These are phyloP conservation scores for Kwoniella botswanensis DNA, from an alignment of 768 basidiomycete species.

Conservation along the genomic window DNA sequence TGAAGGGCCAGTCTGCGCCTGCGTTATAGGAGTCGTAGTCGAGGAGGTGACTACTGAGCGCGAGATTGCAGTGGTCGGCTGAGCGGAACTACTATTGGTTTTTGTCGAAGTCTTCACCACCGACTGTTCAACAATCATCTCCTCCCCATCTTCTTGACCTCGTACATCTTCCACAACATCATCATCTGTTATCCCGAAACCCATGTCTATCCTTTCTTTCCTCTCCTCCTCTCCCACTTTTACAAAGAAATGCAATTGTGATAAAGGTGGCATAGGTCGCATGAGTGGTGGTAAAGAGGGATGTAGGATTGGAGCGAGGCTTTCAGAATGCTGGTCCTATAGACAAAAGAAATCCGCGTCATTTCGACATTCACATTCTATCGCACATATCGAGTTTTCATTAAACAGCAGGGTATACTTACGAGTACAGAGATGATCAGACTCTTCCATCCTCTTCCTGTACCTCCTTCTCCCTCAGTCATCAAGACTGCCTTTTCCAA, in stretches of 20 bases:
- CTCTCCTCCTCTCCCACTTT: constrained; percentile 46
- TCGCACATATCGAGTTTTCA: no score
- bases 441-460: constrained; percentile 47
- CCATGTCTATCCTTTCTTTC: constrained; percentile 42
- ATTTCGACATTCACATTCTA: background rate
- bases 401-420: constrained; percentile 1
- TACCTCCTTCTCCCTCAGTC: constrained; percentile 41
- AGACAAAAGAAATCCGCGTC: background rate
- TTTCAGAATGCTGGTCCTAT: constrained; percentile 15
- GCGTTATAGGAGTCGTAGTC: background rate
- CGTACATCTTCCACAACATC: background rate
- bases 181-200: constrained; percentile 18
- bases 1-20: background rate
- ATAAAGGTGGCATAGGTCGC: constrained; percentile 47
- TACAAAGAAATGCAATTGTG: constrained; percentile 47
- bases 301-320: constrained; percentile 36
- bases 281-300: constrained; percentile 49
- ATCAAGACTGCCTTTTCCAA: constrained; percentile 42
- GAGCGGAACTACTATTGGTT: background rate
- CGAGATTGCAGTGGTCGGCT: background rate
- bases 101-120: background rate
- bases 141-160: background rate
- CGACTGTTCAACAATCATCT: constrained; percentile 4
- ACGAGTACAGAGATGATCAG: constrained; percentile 42
- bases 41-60: background rate